Evolutionary conservation across 2,329 filamentous ascomycete genomes (phyloP).

Genomic region (Claviceps sp.): DNA sequence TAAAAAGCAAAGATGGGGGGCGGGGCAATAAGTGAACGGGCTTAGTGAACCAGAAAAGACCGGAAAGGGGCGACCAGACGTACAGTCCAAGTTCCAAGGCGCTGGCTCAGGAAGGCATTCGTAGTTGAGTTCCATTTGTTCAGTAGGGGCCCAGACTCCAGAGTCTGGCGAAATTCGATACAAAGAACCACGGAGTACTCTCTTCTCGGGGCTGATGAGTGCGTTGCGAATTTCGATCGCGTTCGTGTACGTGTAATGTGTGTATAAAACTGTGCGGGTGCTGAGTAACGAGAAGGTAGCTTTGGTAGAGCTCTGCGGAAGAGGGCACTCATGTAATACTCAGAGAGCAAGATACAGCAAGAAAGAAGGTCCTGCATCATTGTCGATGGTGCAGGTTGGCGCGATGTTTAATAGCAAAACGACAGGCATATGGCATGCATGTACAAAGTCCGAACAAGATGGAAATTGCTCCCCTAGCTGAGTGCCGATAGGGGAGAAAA

Average conservation of each 20-base stretch:
- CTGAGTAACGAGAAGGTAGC: too few relatives aligned
- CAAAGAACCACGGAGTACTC: neutral
- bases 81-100: constrained; percentile 1
- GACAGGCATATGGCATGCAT: neutral
- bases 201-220: neutral
- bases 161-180: neutral
- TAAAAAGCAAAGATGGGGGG: neutral
- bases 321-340: neutral
- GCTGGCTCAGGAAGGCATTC: neutral
- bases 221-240: too few relatives aligned
- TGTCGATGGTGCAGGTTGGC: neutral
- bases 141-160: neutral
- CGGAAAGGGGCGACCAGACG: neutral
- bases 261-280: too few relatives aligned
- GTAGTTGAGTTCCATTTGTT: constrained; percentile 1
- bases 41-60: neutral
- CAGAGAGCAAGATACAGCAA: neutral
- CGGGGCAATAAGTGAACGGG: too few relatives aligned
- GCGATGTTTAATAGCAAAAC: neutral
- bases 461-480: neutral
- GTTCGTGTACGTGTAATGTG: too few relatives aligned
- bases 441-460: neutral
- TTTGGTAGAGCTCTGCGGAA: too few relatives aligned
- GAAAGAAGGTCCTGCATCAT: neutral
- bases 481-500: neutral